phyloP scores from a whole-genome alignment of 2,329 filamentous ascomycete genomes.

The Aspergillus arachidicola region DNA sequence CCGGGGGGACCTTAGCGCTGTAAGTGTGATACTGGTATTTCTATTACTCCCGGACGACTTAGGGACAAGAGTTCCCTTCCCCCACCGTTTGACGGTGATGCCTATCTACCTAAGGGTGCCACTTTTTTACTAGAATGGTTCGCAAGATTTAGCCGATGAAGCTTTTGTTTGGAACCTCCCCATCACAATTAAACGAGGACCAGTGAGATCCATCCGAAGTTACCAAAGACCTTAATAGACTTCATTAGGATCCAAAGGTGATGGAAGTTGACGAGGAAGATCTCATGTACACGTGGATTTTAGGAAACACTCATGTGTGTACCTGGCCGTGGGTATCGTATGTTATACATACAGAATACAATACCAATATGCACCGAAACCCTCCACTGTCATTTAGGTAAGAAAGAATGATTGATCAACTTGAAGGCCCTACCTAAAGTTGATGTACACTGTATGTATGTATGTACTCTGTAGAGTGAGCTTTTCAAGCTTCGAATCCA shows the following conservation, averaged over 20 bases:
- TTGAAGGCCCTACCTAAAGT: neutral
- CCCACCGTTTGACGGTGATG: conserved; percentile 2
- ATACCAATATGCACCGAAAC: neutral
- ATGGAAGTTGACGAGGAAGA: neutral
- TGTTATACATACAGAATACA: neutral
- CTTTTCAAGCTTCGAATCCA: neutral
- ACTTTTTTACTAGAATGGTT: neutral
- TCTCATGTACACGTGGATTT: neutral
- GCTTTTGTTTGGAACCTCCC: conserved; percentile 5
- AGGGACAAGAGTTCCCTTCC: neutral
- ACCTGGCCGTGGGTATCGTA: neutral
- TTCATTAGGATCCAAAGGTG: neutral
- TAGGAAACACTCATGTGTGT: neutral
- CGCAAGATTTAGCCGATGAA: conserved; percentile 1
- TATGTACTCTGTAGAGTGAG: neutral
- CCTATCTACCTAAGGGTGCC: neutral
- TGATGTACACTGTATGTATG: neutral
- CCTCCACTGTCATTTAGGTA: neutral
- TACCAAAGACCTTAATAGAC: neutral
- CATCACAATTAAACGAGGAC: neutral
- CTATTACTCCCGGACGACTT: neutral
- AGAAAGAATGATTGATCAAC: neutral
- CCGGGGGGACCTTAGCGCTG: neutral
- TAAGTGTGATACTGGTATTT: neutral
- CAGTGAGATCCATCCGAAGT: conserved; percentile 5